Percentiles rank a stretch among this genome's conserved stretches.
These are phyloP conservation scores for Lipomyces sp. DNA, from an alignment of 805 yeast genomes.

Conservation along the genomic window DNA sequence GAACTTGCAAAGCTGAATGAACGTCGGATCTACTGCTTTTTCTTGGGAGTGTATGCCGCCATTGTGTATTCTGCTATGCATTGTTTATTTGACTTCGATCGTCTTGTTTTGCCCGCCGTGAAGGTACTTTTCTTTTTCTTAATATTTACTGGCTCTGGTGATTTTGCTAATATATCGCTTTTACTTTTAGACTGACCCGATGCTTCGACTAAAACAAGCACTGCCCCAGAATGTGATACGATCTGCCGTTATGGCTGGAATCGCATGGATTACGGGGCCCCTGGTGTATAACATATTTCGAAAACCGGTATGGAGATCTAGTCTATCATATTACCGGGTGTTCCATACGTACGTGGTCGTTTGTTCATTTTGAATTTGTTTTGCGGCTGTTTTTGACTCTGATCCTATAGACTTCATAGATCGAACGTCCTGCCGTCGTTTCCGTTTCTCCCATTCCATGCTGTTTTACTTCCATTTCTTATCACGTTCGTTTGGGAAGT, in stretches of 20 bases:
- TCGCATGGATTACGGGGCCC: neutral
- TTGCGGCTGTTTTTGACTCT: too few relatives aligned
- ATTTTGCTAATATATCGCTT: too few relatives aligned
- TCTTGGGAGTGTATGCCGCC: conserved; percentile 15
- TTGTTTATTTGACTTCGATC: conserved; percentile 19
- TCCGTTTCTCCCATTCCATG: conserved; percentile 23
- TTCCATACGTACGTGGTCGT: conserved; percentile 11
- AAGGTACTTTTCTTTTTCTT: conserved; percentile 5
- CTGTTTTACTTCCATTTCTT: conserved; percentile 22
- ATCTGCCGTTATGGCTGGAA: neutral
- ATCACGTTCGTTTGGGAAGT: conserved; percentile 24
- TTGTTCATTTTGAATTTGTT: too few relatives aligned
- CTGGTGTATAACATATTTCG: conserved; percentile 22
- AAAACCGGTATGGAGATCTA: conserved; percentile 16
- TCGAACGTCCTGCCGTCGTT: conserved; percentile 19
- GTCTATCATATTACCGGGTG: conserved; percentile 7
- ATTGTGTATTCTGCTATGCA: conserved; percentile 16
- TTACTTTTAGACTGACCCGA: conserved; percentile 25
- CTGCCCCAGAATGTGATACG: neutral
- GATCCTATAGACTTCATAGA: conserved; percentile 17
- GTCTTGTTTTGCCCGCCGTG: conserved; percentile 9
- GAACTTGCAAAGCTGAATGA: conserved; percentile 27
- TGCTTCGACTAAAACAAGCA: conserved; percentile 7
- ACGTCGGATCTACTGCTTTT: conserved; percentile 11
- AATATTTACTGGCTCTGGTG: neutral